Evolutionary conservation across 306 rosid species (phyloP).

Genomic region (Cicer chorassanicum): DNA sequence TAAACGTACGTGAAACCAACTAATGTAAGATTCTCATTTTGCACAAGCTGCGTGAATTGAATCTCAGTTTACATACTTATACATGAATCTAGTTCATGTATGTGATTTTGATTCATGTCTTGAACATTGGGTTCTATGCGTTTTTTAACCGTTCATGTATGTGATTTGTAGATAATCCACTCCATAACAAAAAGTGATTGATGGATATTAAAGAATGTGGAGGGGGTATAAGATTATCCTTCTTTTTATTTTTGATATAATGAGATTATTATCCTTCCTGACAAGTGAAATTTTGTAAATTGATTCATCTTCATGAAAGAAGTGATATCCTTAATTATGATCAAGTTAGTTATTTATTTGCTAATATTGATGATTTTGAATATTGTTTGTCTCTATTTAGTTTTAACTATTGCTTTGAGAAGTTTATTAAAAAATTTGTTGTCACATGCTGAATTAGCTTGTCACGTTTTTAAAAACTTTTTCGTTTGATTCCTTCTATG

Average conservation of each 20-base stretch:
- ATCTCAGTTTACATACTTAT: too few relatives aligned
- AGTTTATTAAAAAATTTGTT: background rate
- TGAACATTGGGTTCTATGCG: too few relatives aligned
- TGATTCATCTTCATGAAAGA: conserved; percentile 35
- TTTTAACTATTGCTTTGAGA: background rate
- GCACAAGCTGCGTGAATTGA: too few relatives aligned
- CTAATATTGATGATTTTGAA: conserved; percentile 1
- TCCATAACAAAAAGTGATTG: conserved; percentile 8
- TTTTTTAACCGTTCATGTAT: too few relatives aligned
- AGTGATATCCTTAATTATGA: conserved; percentile 6
- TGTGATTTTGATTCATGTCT: too few relatives aligned
- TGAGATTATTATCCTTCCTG: conserved; percentile 5
- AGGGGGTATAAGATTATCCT: background rate
- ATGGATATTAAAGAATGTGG: background rate
- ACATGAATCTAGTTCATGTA: too few relatives aligned
- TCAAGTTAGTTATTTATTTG: conserved; percentile 17
- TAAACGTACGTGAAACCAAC: too few relatives aligned
- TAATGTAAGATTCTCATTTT: too few relatives aligned
- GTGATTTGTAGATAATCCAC: conserved; percentile 32
- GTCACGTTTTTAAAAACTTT: background rate
- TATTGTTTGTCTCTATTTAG: background rate
- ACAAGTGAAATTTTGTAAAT: conserved; percentile 39
- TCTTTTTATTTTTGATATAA: background rate
- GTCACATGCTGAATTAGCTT: background rate
- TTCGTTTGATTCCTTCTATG: background rate